phyloP scores from a whole-genome alignment of 2,329 filamentous ascomycete genomes.

The Pezicula rhizophila region DNA sequence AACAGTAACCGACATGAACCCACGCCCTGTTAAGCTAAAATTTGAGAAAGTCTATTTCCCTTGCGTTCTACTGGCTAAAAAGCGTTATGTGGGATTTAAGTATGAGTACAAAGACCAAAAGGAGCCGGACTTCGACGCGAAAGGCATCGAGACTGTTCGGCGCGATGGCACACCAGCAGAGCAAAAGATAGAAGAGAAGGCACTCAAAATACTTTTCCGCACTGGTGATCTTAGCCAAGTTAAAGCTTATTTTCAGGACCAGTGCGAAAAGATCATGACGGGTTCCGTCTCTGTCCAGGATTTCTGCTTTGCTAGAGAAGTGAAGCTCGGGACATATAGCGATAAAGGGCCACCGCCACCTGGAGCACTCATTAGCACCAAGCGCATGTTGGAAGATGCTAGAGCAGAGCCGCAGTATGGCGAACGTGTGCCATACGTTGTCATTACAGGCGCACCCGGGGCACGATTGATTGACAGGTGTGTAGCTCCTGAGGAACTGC shows the following conservation, averaged over 20 bases:
- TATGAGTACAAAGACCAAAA: slow-evolving; percentile 74
- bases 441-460: slow-evolving; percentile 81
- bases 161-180: slow-evolving; percentile 91
- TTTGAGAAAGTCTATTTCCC: slow-evolving; percentile 99
- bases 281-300: slow-evolving; percentile 86
- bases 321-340: slow-evolving; percentile 83
- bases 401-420: slow-evolving; percentile 89
- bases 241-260: slow-evolving; percentile 81
- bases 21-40: slow-evolving; percentile 87
- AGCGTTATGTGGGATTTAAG: slow-evolving; percentile 96
- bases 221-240: slow-evolving; percentile 84
- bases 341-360: slow-evolving; percentile 75
- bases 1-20: slow-evolving; percentile 83
- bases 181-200: slow-evolving; percentile 94
- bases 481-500: slow-evolving; percentile 76
- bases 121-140: slow-evolving; percentile 89
- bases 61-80: slow-evolving; percentile 90
- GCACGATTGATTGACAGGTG: slow-evolving; percentile 83
- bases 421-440: slow-evolving; percentile 90
- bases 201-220: slow-evolving; percentile 81
- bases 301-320: slow-evolving; percentile 92
- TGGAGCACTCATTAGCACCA: slow-evolving; percentile 81
- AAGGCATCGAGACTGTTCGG: slow-evolving; percentile 95
- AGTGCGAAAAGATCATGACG: slow-evolving; percentile 89
- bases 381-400: slow-evolving; percentile 79